Conservation (phyloP, 2,329 filamentous ascomycete genomes). For the Alternaria dauci region DNA sequence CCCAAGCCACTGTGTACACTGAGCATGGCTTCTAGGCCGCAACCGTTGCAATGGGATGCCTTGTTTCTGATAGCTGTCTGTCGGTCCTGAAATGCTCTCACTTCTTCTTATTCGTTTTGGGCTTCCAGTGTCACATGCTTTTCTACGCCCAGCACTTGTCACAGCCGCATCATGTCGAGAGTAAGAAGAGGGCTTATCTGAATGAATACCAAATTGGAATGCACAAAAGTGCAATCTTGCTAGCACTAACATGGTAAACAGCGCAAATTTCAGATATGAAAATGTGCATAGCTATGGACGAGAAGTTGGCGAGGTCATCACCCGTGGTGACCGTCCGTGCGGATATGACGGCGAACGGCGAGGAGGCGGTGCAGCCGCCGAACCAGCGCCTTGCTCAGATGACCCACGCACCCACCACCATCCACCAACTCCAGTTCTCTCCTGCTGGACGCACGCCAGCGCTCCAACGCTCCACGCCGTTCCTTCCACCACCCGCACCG, state of each 20-base stretch:
- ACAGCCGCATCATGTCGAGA: too few relatives aligned
- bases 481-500: background rate
- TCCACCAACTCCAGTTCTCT: constrained; percentile 1
- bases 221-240: background rate
- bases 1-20: background rate
- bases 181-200: background rate
- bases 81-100: background rate
- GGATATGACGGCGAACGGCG: background rate
- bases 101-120: background rate
- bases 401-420: constrained; percentile 1
- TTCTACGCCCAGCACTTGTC: background rate
- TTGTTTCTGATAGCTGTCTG: background rate
- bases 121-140: background rate
- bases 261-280: background rate
- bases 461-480: background rate
- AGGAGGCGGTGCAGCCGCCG: background rate
- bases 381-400: background rate
- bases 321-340: background rate
- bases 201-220: background rate
- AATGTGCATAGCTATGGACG: background rate
- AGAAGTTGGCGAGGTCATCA: background rate
- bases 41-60: background rate
- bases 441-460: background rate
- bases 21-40: background rate
- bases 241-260: background rate